A percentile compares a stretch with the other conserved stretches of the same genome.
Evolutionary conservation across 805 yeast species (phyloP).

Genomic region (Pichia deserticola): DNA sequence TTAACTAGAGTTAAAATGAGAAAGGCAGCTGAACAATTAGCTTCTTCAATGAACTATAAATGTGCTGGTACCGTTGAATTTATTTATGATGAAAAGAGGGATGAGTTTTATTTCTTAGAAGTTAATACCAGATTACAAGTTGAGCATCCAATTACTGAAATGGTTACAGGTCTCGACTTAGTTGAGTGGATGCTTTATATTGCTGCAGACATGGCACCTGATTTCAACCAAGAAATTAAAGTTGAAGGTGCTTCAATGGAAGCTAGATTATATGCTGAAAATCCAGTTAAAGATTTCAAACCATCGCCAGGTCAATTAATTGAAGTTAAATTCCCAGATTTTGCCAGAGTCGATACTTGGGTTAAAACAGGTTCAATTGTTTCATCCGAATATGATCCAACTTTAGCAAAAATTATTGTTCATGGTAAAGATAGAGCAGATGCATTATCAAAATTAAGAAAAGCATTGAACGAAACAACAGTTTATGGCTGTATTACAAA

Average conservation of each 20-base stretch:
- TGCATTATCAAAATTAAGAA: constrained; percentile 67
- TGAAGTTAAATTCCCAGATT: constrained; percentile 74
- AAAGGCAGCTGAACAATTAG: constrained; percentile 78
- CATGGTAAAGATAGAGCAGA: constrained; percentile 86
- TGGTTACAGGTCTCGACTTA: constrained; percentile 88
- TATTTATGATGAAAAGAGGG: constrained; percentile 78
- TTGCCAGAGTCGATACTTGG: constrained; percentile 97
- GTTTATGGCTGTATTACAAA: constrained; percentile 86
- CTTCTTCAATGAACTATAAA: constrained; percentile 76
- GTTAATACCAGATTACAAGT: constrained; percentile 96
- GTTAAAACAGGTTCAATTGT: constrained; percentile 78
- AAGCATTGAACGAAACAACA: constrained; percentile 79
- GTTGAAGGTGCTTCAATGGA: constrained; percentile 91
- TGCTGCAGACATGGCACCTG: constrained; percentile 87
- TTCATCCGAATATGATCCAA: constrained; percentile 93
- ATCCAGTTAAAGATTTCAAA: constrained; percentile 88
- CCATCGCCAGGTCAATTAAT: constrained; percentile 95
- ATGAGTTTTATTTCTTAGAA: constrained; percentile 90
- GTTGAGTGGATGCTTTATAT: constrained; percentile 96
- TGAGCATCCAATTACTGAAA: constrained; percentile 95
- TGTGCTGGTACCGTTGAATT: constrained; percentile 98
- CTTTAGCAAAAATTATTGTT: constrained; percentile 92
- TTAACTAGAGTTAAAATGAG: constrained; percentile 68
- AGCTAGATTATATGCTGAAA: constrained; percentile 93
- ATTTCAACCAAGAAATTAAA: constrained; percentile 50